These are phyloP conservation scores for Porcisia hertigi DNA, from an alignment of 208 protist genomes.

Conservation along the genomic window DNA sequence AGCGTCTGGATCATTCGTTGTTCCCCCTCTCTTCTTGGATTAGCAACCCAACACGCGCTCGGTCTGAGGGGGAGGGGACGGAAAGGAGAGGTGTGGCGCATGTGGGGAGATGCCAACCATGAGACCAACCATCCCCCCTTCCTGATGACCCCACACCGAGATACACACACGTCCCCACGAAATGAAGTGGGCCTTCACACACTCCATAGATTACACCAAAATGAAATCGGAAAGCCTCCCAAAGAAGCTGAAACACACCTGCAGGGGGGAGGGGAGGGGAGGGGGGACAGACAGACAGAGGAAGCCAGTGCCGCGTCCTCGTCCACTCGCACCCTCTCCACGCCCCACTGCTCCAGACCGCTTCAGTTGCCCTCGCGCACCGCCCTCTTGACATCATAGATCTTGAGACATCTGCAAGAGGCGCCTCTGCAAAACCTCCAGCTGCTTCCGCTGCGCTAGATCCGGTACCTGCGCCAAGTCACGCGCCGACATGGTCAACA, in stretches of 20 bases:
- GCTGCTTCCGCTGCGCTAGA: constrained; percentile 58
- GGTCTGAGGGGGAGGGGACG: not conserved
- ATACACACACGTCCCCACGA: not conserved
- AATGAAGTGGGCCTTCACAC: not conserved
- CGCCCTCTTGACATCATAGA: constrained; percentile 25
- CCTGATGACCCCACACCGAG: not conserved
- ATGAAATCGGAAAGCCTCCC: not conserved
- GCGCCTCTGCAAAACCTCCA: constrained; percentile 60
- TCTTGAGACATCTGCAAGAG: constrained; percentile 69
- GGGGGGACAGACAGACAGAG: not conserved
- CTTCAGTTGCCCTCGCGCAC: not conserved
- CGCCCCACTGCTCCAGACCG: not conserved
- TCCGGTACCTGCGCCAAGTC: constrained; percentile 72
- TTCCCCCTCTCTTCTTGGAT: not conserved
- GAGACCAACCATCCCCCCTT: not conserved
- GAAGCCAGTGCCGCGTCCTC: not conserved
- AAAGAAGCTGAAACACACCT: not conserved
- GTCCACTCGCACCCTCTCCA: not conserved
- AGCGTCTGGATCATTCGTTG: not conserved
- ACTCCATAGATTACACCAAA: not conserved
- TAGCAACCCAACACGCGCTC: not conserved
- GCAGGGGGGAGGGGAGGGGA: not conserved
- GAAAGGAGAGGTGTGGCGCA: not conserved
- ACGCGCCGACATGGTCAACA: constrained; percentile 61
- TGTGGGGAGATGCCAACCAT: not conserved